Conservation (phyloP, 768 basidiomycete genomes). For the Strobilomyces dryophilus region DNA sequence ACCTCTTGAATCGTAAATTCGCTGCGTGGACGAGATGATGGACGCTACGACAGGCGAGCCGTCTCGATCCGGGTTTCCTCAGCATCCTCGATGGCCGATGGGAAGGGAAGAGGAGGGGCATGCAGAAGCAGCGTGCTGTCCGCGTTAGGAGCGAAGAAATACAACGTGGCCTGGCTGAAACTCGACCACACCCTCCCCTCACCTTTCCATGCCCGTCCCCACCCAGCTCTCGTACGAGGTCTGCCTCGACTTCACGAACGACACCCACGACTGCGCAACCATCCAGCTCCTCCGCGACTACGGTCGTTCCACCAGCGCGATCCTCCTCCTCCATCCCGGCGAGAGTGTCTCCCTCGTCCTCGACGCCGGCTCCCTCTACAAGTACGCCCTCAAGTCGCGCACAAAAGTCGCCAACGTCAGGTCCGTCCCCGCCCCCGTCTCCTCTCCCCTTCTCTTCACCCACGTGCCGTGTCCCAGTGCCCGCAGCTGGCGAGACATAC, state of each 20-base stretch:
- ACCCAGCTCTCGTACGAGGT: constrained; percentile 57
- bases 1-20: constrained; percentile 1
- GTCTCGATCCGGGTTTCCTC: constrained; percentile 8
- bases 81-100: constrained; percentile 16
- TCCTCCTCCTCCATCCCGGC: constrained; percentile 55
- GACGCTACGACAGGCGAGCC: not conserved
- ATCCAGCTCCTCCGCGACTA: constrained; percentile 65
- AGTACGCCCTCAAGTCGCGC: constrained; percentile 63
- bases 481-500: constrained; percentile 61
- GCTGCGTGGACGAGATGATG: not conserved
- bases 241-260: constrained; percentile 65
- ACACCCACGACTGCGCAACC: constrained; percentile 59
- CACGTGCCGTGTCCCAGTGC: constrained; percentile 38
- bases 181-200: constrained; percentile 17
- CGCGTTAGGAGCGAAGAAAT: constrained; percentile 31
- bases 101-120: constrained; percentile 24
- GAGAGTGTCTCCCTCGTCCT: constrained; percentile 65
- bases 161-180: constrained; percentile 26
- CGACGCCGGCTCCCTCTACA: constrained; percentile 65
- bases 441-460: constrained; percentile 2
- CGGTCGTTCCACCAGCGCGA: constrained; percentile 48
- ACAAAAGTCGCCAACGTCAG: constrained; percentile 67
- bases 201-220: constrained; percentile 50
- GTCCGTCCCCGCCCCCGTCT: constrained; percentile 36
- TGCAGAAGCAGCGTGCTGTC: constrained; percentile 20